Conservation (phyloP, 2,329 filamentous ascomycete species). For the Talaromyces pinophilus region DNA sequence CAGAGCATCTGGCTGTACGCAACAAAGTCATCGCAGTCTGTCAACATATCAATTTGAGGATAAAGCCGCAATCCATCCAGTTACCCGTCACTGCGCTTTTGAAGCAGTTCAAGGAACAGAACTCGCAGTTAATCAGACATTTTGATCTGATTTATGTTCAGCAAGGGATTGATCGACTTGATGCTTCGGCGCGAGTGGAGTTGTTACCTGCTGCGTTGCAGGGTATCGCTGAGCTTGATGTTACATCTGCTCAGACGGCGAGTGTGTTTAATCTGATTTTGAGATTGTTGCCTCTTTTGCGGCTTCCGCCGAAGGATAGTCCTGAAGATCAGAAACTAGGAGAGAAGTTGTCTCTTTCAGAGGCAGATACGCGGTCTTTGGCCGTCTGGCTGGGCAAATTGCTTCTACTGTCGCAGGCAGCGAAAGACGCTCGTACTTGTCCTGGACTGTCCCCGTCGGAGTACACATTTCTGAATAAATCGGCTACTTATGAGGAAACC, state of each 20-base stretch:
- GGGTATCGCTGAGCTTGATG: constrained; percentile 63
- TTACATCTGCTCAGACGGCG: constrained; percentile 57
- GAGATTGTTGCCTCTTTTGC: constrained; percentile 67
- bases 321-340: constrained; percentile 74
- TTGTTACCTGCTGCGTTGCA: constrained; percentile 70
- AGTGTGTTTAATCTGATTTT: constrained; percentile 82
- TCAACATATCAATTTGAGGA: constrained; percentile 68
- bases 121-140: constrained; percentile 75
- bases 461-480: constrained; percentile 68
- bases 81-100: constrained; percentile 82
- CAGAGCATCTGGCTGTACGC: constrained; percentile 75
- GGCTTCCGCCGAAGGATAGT: constrained; percentile 71
- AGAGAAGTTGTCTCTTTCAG: constrained; percentile 64
- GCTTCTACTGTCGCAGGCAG: constrained; percentile 64
- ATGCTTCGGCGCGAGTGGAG: constrained; percentile 64
- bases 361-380: constrained; percentile 72
- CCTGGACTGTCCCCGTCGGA: constrained; percentile 67
- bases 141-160: constrained; percentile 89
- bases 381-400: constrained; percentile 75
- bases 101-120: constrained; percentile 82
- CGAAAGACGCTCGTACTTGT: constrained; percentile 46
- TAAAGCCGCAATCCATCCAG: constrained; percentile 65
- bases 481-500: constrained; percentile 48
- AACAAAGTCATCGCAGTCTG: constrained; percentile 74
- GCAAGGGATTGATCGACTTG: constrained; percentile 70